Conservation (phyloP, 1,284 basidiomycete species). For the Leucoagaricus sp. region DNA sequence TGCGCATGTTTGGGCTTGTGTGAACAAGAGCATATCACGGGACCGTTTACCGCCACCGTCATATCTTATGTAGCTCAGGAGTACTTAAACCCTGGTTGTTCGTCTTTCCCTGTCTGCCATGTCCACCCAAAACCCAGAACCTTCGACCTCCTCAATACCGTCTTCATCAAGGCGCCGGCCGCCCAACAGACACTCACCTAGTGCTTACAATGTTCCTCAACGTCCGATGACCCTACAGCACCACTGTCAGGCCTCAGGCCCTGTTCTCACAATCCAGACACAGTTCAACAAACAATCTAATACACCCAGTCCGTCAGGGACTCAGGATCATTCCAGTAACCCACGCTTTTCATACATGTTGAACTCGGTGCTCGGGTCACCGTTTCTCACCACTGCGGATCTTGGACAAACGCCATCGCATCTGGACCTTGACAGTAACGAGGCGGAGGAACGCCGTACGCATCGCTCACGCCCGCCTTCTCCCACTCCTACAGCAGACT, state of each 20-base stretch:
- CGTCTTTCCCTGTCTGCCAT: slow-evolving; percentile 4
- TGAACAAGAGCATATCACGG: slow-evolving; percentile 12
- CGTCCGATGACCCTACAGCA: slow-evolving; percentile 12
- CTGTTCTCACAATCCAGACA: slow-evolving; percentile 14
- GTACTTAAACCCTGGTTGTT: neutral
- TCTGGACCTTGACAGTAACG: slow-evolving; percentile 18
- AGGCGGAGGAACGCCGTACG: slow-evolving; percentile 5
- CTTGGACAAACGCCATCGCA: slow-evolving; percentile 19
- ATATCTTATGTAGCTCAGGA: slow-evolving; percentile 6
- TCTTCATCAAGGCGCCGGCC: slow-evolving; percentile 6
- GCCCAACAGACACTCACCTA: slow-evolving; percentile 1
- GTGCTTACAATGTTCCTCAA: neutral
- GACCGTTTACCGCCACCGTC: slow-evolving; percentile 14
- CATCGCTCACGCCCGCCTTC: slow-evolving; percentile 24
- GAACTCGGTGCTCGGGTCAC: slow-evolving; percentile 39
- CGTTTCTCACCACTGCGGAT: slow-evolving; percentile 41
- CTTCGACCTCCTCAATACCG: neutral
- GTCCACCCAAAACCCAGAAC: neutral
- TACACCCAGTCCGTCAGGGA: neutral
- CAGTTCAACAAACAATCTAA: slow-evolving; percentile 10
- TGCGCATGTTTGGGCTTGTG: slow-evolving; percentile 10
- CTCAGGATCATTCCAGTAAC: slow-evolving; percentile 18
- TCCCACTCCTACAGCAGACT: slow-evolving; percentile 32
- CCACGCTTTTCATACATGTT: slow-evolving; percentile 39
- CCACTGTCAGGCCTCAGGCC: slow-evolving; percentile 13